phyloP scores from a whole-genome alignment of 2,329 filamentous ascomycete species.

The Didymella exigua region DNA sequence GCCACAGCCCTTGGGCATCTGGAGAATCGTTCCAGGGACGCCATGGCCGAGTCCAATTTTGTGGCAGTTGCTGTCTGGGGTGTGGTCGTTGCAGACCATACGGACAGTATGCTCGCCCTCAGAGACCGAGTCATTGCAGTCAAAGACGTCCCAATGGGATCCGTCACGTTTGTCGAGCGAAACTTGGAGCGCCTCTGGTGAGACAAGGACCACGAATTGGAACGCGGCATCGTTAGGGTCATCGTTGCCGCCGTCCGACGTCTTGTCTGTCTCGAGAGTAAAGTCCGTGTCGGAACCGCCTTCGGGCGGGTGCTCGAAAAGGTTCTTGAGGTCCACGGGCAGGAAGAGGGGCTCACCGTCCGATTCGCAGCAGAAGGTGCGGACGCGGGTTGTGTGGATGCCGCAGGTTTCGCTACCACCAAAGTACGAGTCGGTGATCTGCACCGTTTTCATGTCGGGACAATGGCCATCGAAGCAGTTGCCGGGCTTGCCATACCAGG shows the following conservation, averaged over 20 bases:
- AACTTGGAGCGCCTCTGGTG: neutral
- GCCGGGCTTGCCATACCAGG: neutral
- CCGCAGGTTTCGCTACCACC: neutral
- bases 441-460: neutral
- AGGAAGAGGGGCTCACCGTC: neutral
- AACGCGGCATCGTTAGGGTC: neutral
- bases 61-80: neutral
- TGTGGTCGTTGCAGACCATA: neutral
- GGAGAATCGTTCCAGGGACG: neutral
- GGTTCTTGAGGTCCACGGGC: neutral
- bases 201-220: neutral
- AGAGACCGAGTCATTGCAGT: neutral
- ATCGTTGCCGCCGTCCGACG: neutral
- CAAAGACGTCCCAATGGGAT: conserved; percentile 3
- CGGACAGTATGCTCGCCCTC: neutral
- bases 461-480: conserved; percentile 3
- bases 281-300: neutral
- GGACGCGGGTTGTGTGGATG: neutral
- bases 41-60: neutral
- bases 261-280: neutral
- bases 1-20: neutral
- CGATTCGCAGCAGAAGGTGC: neutral
- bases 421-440: neutral
- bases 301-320: neutral
- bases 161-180: conserved; percentile 3